phyloP scores from a whole-genome alignment of 2,329 filamentous ascomycete genomes.

The Botrytis hyacinthi region DNA sequence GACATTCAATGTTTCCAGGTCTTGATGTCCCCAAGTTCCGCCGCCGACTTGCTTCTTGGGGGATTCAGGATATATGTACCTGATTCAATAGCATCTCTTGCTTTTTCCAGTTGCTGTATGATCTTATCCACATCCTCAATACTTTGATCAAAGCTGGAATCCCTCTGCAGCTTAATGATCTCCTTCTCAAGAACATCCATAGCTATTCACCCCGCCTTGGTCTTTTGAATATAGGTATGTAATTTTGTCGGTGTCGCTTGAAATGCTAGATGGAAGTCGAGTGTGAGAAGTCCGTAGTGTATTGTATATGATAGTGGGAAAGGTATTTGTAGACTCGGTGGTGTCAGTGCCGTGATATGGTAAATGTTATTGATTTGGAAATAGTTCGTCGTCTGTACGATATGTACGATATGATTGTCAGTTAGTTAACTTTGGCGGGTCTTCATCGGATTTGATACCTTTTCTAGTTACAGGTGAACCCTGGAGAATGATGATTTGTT shows the following conservation, averaged over 20 bases:
- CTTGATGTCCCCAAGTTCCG: not conserved
- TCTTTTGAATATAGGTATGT: not conserved
- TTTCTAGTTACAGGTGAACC: not conserved
- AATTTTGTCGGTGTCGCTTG: not conserved
- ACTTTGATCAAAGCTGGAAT: constrained; percentile 37
- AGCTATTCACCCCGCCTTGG: constrained; percentile 30
- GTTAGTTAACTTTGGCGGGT: not conserved
- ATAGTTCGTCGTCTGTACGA: not conserved
- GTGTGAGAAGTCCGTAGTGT: not conserved
- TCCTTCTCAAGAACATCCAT: constrained; percentile 39
- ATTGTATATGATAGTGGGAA: not conserved
- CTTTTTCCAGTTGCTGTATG: constrained; percentile 71
- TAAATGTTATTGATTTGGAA: not conserved
- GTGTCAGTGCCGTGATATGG: not conserved
- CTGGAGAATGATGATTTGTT: not conserved
- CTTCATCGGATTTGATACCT: not conserved
- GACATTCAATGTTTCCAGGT: not conserved
- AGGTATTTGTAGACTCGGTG: not conserved
- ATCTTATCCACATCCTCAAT: constrained; percentile 78
- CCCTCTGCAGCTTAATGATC: constrained; percentile 36
- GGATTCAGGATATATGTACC: constrained; percentile 48
- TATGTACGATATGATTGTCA: not conserved
- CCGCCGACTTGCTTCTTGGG: not conserved
- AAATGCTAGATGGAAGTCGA: not conserved
- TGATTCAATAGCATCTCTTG: constrained; percentile 69